Base-by-base conservation (phyloP, 2,329 filamentous ascomycete species). In the Botrytis sinoallii region DNA sequence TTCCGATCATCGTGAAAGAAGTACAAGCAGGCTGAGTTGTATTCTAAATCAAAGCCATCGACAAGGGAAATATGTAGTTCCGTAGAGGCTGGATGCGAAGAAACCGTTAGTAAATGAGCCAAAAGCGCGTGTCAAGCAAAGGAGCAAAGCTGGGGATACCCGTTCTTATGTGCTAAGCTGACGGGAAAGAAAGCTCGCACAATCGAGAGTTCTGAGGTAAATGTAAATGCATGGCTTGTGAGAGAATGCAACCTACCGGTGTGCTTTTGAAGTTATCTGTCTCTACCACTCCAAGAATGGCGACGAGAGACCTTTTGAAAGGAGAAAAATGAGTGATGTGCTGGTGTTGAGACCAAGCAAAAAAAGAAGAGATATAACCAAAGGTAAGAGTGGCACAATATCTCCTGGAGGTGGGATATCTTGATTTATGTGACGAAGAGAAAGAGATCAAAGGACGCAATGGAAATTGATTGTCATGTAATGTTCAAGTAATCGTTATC, bases 1-100 rank as follows among this genome's bases (percentile, higher is more conserved):
- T 76, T 46, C 75, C 77, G 71, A 80, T 74, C 80, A 81, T 81
- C 8, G 69, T 80, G 74, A 64, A 75, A 72, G 72, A 74, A 70
- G 71, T 71, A 63, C 22, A 73, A 64, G 57, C n/a, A 57, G 38
- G 66, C 61, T 60, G 72, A 55, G 42, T 68, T 69, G 72, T 67
- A 64, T 64, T 29, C 66, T 77, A 72, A 70, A 77, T 76, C 75
- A 74, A 73, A 79, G 78, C 78, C 79, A 79, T 80, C 75, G 75
- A 80, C 77, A 61, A 38, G 61, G 59, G 9, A 35, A 67, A 18
- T 46, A 70, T 70, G 18, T 59, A 69, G 40, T 22, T 71, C 44
- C 20, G 8, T 38, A n/a, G 22, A 65, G 57, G 9, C 61, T 72
- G 18, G 29, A 57, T 55, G 1, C 22, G n/a, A 72, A 59, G 29